Conservation (phyloP, 2,329 filamentous ascomycete genomes). For the Ceratocystis smalleyi region DNA sequence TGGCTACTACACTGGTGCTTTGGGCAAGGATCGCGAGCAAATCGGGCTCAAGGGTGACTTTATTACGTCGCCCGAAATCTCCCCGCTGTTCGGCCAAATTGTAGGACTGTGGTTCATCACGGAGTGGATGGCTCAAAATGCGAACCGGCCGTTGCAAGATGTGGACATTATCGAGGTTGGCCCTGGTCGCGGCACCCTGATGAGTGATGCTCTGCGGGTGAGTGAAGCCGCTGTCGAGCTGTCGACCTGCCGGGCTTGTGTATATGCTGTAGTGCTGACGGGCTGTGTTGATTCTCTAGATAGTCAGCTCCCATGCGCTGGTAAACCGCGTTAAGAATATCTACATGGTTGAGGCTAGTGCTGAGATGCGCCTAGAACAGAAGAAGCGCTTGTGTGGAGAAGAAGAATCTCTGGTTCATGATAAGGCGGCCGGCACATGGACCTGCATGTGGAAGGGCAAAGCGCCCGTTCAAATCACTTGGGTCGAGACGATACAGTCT, state of each 20-base stretch:
- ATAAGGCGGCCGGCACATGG: conserved; percentile 4
- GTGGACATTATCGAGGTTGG: conserved; percentile 89
- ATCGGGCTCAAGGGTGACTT: conserved; percentile 94
- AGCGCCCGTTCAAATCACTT: conserved; percentile 57
- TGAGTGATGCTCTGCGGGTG: conserved; percentile 90
- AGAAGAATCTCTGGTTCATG: conserved; percentile 43
- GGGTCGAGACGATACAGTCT: conserved; percentile 80
- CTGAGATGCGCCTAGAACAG: conserved; percentile 60
- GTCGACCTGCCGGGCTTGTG: neutral
- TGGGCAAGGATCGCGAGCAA: conserved; percentile 56
- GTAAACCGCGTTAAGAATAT: conserved; percentile 71
- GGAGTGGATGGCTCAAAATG: conserved; percentile 89
- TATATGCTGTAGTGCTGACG: neutral
- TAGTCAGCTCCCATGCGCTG: conserved; percentile 65
- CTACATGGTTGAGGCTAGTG: conserved; percentile 89
- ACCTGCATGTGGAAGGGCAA: neutral
- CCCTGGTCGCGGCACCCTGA: conserved; percentile 83
- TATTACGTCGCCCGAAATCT: conserved; percentile 93
- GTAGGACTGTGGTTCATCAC: conserved; percentile 88
- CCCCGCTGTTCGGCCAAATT: conserved; percentile 89
- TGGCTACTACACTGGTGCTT: conserved; percentile 79
- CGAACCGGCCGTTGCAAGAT: conserved; percentile 33
- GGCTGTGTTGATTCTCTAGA: conserved; percentile 34
- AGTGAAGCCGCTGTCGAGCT: conserved; percentile 21
- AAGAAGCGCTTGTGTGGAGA: conserved; percentile 66